Conservation (phyloP, 345 rosid species). For the Cardamine resedifolia region DNA sequence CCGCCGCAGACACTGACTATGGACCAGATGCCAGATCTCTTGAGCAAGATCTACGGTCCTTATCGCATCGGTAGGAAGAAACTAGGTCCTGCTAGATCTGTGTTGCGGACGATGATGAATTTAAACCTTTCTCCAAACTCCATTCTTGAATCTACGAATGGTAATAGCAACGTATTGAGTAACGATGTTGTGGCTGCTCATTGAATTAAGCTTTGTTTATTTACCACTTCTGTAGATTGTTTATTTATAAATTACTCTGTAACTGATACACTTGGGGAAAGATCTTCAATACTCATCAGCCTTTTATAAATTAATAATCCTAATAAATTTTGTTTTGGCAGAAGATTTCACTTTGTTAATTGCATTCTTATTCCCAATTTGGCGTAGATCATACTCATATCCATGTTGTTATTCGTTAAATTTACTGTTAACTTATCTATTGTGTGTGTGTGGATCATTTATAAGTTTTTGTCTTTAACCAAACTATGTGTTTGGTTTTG, state of each 20-base stretch:
- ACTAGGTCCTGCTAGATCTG: conserved; percentile 51
- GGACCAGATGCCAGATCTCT: conserved; percentile 46
- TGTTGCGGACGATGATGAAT: conserved; percentile 29
- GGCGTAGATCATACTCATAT: neutral
- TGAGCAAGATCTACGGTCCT: conserved; percentile 44
- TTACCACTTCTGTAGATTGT: conserved; percentile 10
- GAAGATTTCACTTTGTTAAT: neutral
- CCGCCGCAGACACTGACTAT: conserved; percentile 6
- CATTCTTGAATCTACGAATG: conserved; percentile 28
- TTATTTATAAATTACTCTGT: conserved; percentile 5
- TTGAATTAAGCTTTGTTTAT: conserved; percentile 32
- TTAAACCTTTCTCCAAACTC: conserved; percentile 29
- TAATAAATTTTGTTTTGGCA: neutral
- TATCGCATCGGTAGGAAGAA: conserved; percentile 51
- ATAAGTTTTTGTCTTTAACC: neutral
- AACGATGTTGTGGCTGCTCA: conserved; percentile 49
- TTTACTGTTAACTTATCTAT: neutral
- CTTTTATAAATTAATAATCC: neutral
- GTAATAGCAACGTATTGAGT: conserved; percentile 33
- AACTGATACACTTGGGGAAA: conserved; percentile 18
- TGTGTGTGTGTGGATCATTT: neutral
- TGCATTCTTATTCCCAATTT: neutral
- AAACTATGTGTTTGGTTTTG: neutral
- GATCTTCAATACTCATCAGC: conserved; percentile 14
- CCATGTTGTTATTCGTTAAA: neutral